phyloP scores from a whole-genome alignment of 352 stramenopile genomes.

The Globisporangium perplexum region DNA sequence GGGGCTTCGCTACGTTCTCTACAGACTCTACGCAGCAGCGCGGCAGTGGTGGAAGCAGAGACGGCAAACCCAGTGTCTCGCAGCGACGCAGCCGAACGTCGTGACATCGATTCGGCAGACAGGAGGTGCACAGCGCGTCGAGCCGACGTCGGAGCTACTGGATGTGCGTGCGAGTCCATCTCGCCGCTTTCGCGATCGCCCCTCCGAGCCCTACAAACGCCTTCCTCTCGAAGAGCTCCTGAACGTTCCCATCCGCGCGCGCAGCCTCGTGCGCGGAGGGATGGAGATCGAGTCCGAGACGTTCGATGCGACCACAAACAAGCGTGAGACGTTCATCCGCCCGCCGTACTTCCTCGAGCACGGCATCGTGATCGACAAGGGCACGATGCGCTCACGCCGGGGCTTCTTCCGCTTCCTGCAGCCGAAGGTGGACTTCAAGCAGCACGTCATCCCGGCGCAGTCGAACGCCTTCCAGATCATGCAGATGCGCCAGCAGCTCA shows the following conservation, averaged over 20 bases:
- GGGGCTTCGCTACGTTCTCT: conserved; percentile 12
- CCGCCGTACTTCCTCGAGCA: conserved; percentile 33
- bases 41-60: neutral
- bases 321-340: conserved; percentile 28
- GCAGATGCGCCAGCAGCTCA: conserved; percentile 6
- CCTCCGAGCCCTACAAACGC: conserved; percentile 25
- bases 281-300: conserved; percentile 12
- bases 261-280: conserved; percentile 29
- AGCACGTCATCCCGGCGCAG: conserved; percentile 10
- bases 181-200: neutral
- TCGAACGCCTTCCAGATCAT: conserved; percentile 8
- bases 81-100: neutral
- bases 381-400: conserved; percentile 28
- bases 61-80: neutral
- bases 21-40: neutral
- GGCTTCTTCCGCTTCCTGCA: conserved; percentile 37
- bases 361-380: conserved; percentile 40
- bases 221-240: conserved; percentile 45
- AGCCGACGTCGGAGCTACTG: neutral
- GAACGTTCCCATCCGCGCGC: conserved; percentile 37
- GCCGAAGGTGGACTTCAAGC: conserved; percentile 17
- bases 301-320: conserved; percentile 11
- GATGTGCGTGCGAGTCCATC: neutral
- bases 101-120: neutral
- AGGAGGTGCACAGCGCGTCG: neutral